Percentiles rank a stretch among this genome's conserved stretches.
Conservation (phyloP, 345 rosid species). For the Corchorus capsularis region DNA sequence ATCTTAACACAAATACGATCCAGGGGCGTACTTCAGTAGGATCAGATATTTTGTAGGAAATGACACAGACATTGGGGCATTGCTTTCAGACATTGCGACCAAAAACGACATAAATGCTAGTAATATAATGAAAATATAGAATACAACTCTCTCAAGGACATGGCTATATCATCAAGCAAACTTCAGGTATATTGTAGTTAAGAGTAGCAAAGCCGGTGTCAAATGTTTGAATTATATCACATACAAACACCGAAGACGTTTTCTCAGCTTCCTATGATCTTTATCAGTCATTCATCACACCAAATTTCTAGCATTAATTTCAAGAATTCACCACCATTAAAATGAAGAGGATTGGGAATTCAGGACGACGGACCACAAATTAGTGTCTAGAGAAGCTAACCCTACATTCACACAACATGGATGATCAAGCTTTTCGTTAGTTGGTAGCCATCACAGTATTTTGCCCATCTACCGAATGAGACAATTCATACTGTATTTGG, state of each 20-base stretch:
- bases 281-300: background rate
- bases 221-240: background rate
- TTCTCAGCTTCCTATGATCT: background rate
- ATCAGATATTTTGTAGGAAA: background rate
- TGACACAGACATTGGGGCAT: background rate
- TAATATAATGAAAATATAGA: background rate
- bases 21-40: background rate
- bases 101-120: background rate
- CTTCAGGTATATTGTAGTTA: background rate
- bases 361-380: no score
- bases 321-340: background rate
- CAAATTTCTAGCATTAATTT: background rate
- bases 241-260: background rate
- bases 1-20: background rate
- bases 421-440: background rate
- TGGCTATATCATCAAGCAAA: background rate
- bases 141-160: background rate
- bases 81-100: background rate
- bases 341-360: background rate
- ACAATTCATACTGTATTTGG: background rate
- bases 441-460: background rate
- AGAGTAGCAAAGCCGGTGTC: background rate
- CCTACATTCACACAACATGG: background rate
- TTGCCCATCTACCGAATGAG: background rate
- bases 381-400: background rate